Evolutionary conservation across 192 early-diverging fungal species (phyloP), one percentile per base, ranked within the genome.

Genomic region (Coemansia aciculifera): DNA sequence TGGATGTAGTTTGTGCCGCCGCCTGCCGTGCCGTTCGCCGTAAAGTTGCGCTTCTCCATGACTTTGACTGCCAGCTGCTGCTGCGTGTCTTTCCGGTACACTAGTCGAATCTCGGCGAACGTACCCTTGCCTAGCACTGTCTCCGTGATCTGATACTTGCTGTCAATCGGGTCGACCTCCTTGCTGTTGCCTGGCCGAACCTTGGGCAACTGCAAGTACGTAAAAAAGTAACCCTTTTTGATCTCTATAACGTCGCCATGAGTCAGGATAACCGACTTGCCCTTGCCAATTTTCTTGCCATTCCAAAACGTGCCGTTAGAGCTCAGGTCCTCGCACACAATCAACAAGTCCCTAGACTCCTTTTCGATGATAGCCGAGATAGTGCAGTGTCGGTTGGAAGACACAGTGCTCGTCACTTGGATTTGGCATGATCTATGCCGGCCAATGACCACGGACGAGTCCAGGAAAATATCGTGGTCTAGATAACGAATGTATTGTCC

Each of bases 41-140:
- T 73, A 71, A 86, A 90, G 87, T 81, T 90, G 29, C 85, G 66
- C 61, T 89, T 90, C 57, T 93, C 91, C 74, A 96, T 90, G 70
- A 96, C 91, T 77, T 96, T 96, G 62, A 93, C 91, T 0, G 94
- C 94, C 66, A 88, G 87, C 63, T 87, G 85, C 46, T 88, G 66
- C 48, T 90, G 86, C 36, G 88, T 88, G 23, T 73, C 81, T 56
- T 90, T 87, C 21, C 89, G 83, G 32, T 88, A 82, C 2, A 87
- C 91, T 27, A 87, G 71, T 37, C 86, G 79, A 64, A 95, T 92
- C 70, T 93, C 88, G 15, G 91, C 90, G 83, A 93, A 95, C 11
- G 89, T 88, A 23, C 92, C 92, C 34, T 78, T 84, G 39, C 79
- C 81, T 60, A 84, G 59, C 12, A 77, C 66, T 8, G 66, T 72